Percentiles rank a stretch among this genome's conserved stretches.
Conservation (phyloP, 169 alveolate genomes). For the Sarcocystis neurona region DNA sequence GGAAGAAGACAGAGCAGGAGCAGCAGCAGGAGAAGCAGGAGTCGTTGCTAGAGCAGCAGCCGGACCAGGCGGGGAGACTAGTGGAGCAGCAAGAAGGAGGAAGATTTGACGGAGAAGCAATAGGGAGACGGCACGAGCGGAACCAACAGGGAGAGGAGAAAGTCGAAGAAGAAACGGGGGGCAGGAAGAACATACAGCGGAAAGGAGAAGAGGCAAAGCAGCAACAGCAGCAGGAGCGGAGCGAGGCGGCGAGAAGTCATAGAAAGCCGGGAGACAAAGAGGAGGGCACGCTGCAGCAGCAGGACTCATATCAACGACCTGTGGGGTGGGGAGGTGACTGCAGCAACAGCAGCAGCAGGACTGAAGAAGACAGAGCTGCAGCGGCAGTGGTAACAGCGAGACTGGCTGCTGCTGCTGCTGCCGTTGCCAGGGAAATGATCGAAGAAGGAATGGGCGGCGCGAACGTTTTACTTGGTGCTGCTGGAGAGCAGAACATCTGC, state of each 20-base stretch:
- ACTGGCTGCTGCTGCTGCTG: no score
- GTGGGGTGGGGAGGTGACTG: no score
- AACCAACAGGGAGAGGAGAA: neutral
- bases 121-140: neutral
- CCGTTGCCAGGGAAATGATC: no score
- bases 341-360: neutral
- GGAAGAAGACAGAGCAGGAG: constrained; percentile 4
- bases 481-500: no score
- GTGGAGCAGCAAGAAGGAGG: neutral
- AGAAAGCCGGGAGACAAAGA: neutral
- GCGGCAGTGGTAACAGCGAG: no score
- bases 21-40: neutral
- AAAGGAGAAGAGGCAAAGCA: neutral
- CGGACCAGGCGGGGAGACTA: neutral
- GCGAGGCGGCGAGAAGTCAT: constrained; percentile 3
- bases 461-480: no score
- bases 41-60: neutral
- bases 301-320: no score
- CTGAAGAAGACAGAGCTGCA: constrained; percentile 16
- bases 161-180: neutral
- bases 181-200: neutral
- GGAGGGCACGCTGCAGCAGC: neutral
- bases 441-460: no score
- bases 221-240: neutral
- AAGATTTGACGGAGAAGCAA: neutral